These are phyloP conservation scores for Candida tammaniensis DNA, from an alignment of 805 yeast species.

Conservation along the genomic window DNA sequence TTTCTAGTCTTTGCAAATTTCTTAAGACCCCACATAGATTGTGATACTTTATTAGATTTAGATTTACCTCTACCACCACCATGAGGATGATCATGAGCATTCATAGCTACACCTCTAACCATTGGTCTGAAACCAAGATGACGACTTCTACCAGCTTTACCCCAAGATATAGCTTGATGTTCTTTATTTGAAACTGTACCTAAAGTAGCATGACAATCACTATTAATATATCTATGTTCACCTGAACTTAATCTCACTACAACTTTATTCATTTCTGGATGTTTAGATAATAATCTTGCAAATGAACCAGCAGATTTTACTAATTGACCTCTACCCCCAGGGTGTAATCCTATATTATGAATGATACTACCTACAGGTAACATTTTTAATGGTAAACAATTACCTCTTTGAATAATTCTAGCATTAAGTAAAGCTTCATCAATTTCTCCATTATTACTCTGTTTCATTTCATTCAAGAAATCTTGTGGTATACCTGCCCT, in stretches of 20 bases:
- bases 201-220: conserved; percentile 88
- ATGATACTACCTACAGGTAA: conserved; percentile 92
- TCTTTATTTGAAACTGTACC: conserved; percentile 93
- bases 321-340: conserved; percentile 76
- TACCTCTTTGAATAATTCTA: conserved; percentile 87
- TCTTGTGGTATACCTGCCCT: conserved; percentile 82
- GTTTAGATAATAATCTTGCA: conserved; percentile 81
- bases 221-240: conserved; percentile 84
- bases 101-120: conserved; percentile 98
- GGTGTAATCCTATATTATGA: conserved; percentile 77
- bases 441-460: conserved; percentile 65
- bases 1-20: conserved; percentile 92
- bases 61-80: conserved; percentile 99
- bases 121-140: conserved; percentile 91
- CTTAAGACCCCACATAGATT: conserved; percentile 97
- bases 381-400: conserved; percentile 89
- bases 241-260: conserved; percentile 84
- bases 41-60: conserved; percentile 90
- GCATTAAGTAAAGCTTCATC: conserved; percentile 91
- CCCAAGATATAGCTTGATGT: conserved; percentile 83
- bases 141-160: conserved; percentile 96
- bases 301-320: conserved; percentile 95
- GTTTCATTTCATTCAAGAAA: conserved; percentile 68
- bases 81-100: conserved; percentile 95
- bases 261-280: conserved; percentile 68